phyloP scores from a whole-genome alignment of 83 land plant genomes.

The Picea mariana region DNA sequence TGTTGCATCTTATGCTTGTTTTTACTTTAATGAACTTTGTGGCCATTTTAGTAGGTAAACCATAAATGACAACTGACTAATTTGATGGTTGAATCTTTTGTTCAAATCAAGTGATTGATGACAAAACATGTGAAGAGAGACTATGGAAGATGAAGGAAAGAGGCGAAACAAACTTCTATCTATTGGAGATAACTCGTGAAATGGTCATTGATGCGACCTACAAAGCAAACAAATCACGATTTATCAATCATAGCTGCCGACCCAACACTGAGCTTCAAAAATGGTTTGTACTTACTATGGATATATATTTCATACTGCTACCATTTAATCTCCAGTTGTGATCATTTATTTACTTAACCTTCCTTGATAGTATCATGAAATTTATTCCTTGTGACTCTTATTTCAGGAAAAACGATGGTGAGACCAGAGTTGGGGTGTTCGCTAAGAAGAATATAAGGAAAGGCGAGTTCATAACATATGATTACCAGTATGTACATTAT shows the following conservation, averaged over 20 bases:
- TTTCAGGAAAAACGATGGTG: constrained; percentile 78
- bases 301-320: neutral
- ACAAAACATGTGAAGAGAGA: constrained; percentile 89
- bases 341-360: neutral
- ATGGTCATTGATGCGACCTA: constrained; percentile 93
- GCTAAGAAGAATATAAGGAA: constrained; percentile 62
- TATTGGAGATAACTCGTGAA: constrained; percentile 82
- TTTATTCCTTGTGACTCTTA: constrained; percentile 5
- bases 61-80: constrained; percentile 2
- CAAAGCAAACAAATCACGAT: constrained; percentile 88
- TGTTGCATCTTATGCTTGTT: constrained; percentile 5
- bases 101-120: constrained; percentile 73
- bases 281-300: constrained; percentile 44
- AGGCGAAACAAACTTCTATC: constrained; percentile 85
- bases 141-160: constrained; percentile 91
- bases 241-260: constrained; percentile 82
- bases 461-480: constrained; percentile 77
- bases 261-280: constrained; percentile 93
- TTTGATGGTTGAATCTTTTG: constrained; percentile 9
- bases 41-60: neutral
- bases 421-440: constrained; percentile 88
- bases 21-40: constrained; percentile 12
- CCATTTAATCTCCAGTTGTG: neutral
- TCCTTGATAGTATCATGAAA: neutral
- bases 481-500: constrained; percentile 67